Conservation (phyloP, 108 stramenopile genomes). For the Stephanodiscus triporus region DNA sequence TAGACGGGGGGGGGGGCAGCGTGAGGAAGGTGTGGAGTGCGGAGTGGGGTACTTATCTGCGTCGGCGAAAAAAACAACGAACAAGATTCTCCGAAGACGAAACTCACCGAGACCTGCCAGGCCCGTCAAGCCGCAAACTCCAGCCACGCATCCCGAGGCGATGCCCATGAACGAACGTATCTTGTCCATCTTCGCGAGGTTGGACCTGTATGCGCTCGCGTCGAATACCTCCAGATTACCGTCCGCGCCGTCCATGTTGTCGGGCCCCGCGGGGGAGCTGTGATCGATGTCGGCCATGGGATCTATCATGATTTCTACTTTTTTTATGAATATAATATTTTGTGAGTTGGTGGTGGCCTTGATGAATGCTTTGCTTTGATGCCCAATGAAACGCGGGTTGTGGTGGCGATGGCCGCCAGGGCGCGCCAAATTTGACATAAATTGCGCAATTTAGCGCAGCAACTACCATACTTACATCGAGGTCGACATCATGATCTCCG, state of each 20-base stretch:
- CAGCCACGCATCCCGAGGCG: slow-evolving; percentile 81
- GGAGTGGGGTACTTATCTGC: no score
- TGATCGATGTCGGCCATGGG: slow-evolving; percentile 79
- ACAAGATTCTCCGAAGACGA: no score
- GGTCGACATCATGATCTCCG: slow-evolving; percentile 5
- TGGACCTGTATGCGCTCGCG: slow-evolving; percentile 56
- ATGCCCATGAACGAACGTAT: slow-evolving; percentile 87
- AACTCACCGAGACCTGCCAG: slow-evolving; percentile 77
- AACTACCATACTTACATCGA: no score
- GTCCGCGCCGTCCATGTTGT: slow-evolving; percentile 32
- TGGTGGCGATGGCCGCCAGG: no score
- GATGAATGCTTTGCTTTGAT: no score
- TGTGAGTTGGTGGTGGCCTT: no score
- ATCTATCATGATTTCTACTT: slow-evolving; percentile 62
- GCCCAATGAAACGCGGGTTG: no score
- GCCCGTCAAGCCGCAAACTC: slow-evolving; percentile 79
- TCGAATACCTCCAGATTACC: slow-evolving; percentile 73
- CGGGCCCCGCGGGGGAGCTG: slow-evolving; percentile 19
- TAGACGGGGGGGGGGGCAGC: not conserved
- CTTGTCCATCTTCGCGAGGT: slow-evolving; percentile 75
- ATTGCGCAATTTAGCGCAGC: no score
- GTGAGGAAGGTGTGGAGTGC: not conserved
- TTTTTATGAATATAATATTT: not conserved
- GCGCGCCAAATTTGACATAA: no score
- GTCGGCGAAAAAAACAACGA: not conserved